Base-by-base conservation (phyloP, 2,329 filamentous ascomycete genomes). In the Claviceps capensis region DNA sequence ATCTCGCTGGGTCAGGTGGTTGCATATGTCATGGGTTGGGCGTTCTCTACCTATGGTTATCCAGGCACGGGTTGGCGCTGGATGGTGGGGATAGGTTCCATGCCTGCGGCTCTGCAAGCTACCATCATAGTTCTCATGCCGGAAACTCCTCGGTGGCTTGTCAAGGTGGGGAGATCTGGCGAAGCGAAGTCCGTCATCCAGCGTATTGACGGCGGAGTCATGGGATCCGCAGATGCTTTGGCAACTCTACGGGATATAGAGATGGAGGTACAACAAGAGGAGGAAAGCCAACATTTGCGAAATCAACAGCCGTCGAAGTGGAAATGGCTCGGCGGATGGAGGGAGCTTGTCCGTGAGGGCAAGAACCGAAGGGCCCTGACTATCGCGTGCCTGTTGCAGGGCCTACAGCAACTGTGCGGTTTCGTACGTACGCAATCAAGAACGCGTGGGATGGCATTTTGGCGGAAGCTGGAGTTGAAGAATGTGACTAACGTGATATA, bases 1-100 rank as follows among this genome's bases (percentile, higher is more conserved):
- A 84, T 96, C 52, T 95, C 90, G 0, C 73, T 86, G 11, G 91
- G 91, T 0, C 90, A 96, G 68, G 86, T 95, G 2, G 78, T 94
- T 19, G 90, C 91, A 2, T 96, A 96, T 66, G 64, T 94, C 1
- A 70, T 89, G 6, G 91, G 91, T 1, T 95, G 86, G 85, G 66
- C 75, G 0, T 83, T 95, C 47, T 76, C 81, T 5, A 74, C 77
- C 52, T 72, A 72, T 53, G 77, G 72, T 0, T 65, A 69, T 53
- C 59, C 64, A 22, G 63, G 61, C 38, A 77, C 75, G 13, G 88
- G 85, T 1, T 97, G 91, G 90, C 75, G 88, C 48, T 94, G 86
- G 83, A 90, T 95, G 79, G 89, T 96, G 0, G 90, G 90, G 0
- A 67, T 96, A 0, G 91, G 90, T 0, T 86, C 86, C 8, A 55